A percentile compares a stretch with the other conserved stretches of the same genome.
Conservation (phyloP, 495 filamentous ascomycete species). For the Cercophora scortea region DNA sequence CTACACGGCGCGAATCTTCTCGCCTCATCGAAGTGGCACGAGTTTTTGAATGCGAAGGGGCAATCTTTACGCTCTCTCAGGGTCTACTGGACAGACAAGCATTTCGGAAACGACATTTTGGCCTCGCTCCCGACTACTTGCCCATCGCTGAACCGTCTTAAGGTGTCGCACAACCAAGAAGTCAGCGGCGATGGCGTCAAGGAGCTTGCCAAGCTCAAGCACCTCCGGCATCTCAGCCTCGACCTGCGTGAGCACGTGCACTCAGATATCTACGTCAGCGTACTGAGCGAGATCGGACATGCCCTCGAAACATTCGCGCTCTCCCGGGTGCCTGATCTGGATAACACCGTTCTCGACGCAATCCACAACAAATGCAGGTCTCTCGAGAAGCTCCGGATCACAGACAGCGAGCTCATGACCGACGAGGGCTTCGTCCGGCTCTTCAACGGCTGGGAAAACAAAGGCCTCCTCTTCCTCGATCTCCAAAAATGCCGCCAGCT, state of each 20-base stretch:
- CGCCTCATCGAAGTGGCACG: conserved; percentile 60
- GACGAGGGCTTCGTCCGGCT: conserved; percentile 61
- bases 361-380: conserved; percentile 59
- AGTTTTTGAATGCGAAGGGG: conserved; percentile 56
- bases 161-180: conserved; percentile 53
- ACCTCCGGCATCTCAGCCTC: conserved; percentile 66
- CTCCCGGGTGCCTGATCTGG: conserved; percentile 46
- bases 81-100: conserved; percentile 65
- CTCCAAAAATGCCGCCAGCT: conserved; percentile 66
- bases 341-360: conserved; percentile 53
- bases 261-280: conserved; percentile 46
- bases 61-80: conserved; percentile 56
- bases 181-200: conserved; percentile 37
- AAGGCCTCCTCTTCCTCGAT: conserved; percentile 58
- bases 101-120: conserved; percentile 48
- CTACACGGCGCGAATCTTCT: conserved; percentile 75
- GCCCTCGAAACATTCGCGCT: conserved; percentile 66
- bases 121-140: conserved; percentile 48
- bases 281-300: conserved; percentile 51
- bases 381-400: conserved; percentile 71
- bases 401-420: conserved; percentile 62
- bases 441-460: conserved; percentile 72
- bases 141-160: conserved; percentile 60
- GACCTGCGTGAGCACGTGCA: conserved; percentile 49
- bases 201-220: conserved; percentile 46